Conservation (phyloP, 345 rosid genomes). For the rapeseed (Brassica napus) region DNA sequence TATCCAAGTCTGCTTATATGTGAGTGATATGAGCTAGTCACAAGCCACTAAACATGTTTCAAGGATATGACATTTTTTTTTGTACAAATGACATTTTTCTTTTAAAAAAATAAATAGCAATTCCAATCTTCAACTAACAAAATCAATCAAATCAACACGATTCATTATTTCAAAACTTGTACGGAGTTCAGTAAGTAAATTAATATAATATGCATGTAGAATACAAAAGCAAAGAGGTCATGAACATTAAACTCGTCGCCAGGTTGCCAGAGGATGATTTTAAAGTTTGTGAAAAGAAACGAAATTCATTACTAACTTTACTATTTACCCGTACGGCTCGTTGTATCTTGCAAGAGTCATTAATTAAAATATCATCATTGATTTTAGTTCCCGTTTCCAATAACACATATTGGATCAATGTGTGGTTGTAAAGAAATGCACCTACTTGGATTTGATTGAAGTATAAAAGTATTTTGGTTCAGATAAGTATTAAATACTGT, state of each 20-base stretch:
- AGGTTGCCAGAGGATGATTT: not conserved
- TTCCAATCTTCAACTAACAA: not conserved
- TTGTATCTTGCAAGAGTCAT: conserved; percentile 23
- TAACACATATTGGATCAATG: not conserved
- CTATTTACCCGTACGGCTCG: conserved; percentile 19
- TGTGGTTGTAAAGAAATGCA: not conserved
- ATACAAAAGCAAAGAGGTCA: not conserved
- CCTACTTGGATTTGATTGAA: not conserved
- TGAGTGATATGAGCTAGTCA: not conserved
- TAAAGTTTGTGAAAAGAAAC: not conserved
- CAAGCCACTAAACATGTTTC: not conserved
- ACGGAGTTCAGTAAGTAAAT: not conserved
- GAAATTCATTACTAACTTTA: not conserved
- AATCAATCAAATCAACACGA: conserved; percentile 22
- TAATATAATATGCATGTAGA: not conserved
- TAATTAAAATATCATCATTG: conserved; percentile 27
- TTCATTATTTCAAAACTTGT: not conserved
- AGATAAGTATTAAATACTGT: not conserved
- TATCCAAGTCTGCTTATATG: not conserved
- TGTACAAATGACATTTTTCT: too few species aligned
- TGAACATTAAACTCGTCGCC: conserved; percentile 13
- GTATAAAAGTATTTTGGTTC: too few species aligned
- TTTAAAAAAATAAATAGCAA: not conserved
- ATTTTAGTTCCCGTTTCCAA: conserved; percentile 6
- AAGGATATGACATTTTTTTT: not conserved